phyloP scores from a whole-genome alignment of 352 stramenopile genomes.

The Pythium vanterpoolii region DNA sequence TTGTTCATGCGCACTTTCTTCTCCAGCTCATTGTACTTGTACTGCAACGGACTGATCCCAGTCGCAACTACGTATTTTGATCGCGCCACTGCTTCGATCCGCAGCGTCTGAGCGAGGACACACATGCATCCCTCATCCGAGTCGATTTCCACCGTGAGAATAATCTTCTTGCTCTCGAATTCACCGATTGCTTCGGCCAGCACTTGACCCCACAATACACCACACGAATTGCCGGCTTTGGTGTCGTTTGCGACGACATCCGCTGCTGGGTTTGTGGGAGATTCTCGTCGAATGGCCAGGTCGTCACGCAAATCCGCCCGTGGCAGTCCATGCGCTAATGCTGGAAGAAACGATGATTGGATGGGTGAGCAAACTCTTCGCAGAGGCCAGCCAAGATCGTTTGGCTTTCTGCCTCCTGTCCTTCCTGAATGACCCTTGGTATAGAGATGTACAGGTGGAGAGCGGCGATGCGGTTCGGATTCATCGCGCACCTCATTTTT shows the following conservation, averaged over 20 bases:
- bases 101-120: conserved; percentile 28
- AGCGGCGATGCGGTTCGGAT: background rate
- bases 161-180: conserved; percentile 34
- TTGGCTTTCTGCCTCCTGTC: background rate
- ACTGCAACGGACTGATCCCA: conserved; percentile 20
- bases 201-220: conserved; percentile 16
- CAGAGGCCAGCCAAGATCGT: background rate
- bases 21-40: conserved; percentile 28
- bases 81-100: conserved; percentile 11
- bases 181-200: conserved; percentile 22
- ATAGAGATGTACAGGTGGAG: background rate
- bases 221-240: background rate
- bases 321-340: background rate
- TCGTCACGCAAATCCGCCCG: background rate
- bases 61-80: conserved; percentile 10
- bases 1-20: conserved; percentile 39
- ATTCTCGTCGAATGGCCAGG: background rate
- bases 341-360: background rate
- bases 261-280: background rate
- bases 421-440: background rate
- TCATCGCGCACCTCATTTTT: background rate
- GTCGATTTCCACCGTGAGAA: conserved; percentile 39
- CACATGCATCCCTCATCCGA: conserved; percentile 32
- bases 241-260: background rate
- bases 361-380: background rate